Evolutionary conservation across 768 basidiomycete species (phyloP).

Genomic region (Lentinula boryana): DNA sequence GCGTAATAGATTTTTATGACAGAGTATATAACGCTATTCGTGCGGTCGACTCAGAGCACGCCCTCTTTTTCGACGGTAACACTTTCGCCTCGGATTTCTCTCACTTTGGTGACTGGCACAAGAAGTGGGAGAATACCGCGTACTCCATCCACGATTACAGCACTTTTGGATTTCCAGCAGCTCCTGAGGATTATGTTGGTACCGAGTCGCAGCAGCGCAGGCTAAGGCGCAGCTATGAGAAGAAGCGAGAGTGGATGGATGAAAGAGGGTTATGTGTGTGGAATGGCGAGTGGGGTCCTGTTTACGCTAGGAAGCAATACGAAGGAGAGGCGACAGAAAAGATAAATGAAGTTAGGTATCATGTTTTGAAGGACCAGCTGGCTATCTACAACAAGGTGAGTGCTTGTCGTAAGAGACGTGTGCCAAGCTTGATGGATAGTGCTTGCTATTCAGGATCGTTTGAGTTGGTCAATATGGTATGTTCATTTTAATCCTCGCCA

Average conservation of each 20-base stretch:
- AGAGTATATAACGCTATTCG: slow-evolving; percentile 67
- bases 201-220: slow-evolving; percentile 46
- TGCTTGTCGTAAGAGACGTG: background rate
- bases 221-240: slow-evolving; percentile 55
- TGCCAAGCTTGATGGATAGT: background rate
- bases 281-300: slow-evolving; percentile 63
- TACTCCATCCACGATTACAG: slow-evolving; percentile 81
- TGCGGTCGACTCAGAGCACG: slow-evolving; percentile 60
- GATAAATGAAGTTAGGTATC: slow-evolving; percentile 45
- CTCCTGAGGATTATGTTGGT: slow-evolving; percentile 48
- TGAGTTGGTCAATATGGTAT: slow-evolving; percentile 71
- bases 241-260: slow-evolving; percentile 63
- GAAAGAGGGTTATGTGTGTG: slow-evolving; percentile 36
- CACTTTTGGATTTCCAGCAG: slow-evolving; percentile 62
- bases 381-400: slow-evolving; percentile 41
- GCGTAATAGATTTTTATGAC: slow-evolving; percentile 64
- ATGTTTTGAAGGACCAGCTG: slow-evolving; percentile 48
- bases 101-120: slow-evolving; percentile 58
- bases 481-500: slow-evolving; percentile 17
- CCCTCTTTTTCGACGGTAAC: slow-evolving; percentile 80
- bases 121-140: slow-evolving; percentile 63
- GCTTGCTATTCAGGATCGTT: slow-evolving; percentile 25
- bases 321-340: slow-evolving; percentile 34
- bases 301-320: slow-evolving; percentile 41
- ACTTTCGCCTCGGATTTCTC: slow-evolving; percentile 80